Conservation (phyloP, 1,139 yeast species). For the Yamadazyma oceani region DNA sequence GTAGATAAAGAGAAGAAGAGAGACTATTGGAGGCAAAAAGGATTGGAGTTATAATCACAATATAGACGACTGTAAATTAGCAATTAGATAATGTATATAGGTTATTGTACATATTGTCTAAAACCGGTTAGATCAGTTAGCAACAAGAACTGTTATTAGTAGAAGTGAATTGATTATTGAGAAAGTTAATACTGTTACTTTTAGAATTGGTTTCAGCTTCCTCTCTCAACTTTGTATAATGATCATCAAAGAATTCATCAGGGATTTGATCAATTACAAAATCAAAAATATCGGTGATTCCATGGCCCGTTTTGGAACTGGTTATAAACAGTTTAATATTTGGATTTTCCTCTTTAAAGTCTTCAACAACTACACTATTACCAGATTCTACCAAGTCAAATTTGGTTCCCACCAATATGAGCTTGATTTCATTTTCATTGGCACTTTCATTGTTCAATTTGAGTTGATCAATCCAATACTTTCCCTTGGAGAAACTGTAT, state of each 20-base stretch:
- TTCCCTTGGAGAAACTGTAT: conserved; percentile 38
- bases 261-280: conserved; percentile 45
- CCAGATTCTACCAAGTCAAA: conserved; percentile 19
- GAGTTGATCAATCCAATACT: conserved; percentile 48
- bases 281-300: conserved; percentile 43
- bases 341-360: conserved; percentile 10
- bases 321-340: conserved; percentile 30
- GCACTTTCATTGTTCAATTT: conserved; percentile 25
- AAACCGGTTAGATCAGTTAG: conserved; percentile 2
- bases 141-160: conserved; percentile 10
- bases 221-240: conserved; percentile 13
- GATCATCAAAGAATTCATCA: conserved; percentile 25
- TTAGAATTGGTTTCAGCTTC: conserved; percentile 9
- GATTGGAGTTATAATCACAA: conserved; percentile 27
- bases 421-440: conserved; percentile 18
- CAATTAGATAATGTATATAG: background rate
- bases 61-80: conserved; percentile 1
- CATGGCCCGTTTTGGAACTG: conserved; percentile 50
- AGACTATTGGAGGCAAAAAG: conserved; percentile 48
- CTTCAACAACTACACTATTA: conserved; percentile 8
- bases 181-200: conserved; percentile 8
- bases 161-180: conserved; percentile 12
- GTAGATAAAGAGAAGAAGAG: conserved; percentile 38
- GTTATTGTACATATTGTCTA: conserved; percentile 2
- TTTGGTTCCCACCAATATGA: conserved; percentile 40